Conservation (phyloP, 768 basidiomycete genomes). For the Tephrocybe sp. region DNA sequence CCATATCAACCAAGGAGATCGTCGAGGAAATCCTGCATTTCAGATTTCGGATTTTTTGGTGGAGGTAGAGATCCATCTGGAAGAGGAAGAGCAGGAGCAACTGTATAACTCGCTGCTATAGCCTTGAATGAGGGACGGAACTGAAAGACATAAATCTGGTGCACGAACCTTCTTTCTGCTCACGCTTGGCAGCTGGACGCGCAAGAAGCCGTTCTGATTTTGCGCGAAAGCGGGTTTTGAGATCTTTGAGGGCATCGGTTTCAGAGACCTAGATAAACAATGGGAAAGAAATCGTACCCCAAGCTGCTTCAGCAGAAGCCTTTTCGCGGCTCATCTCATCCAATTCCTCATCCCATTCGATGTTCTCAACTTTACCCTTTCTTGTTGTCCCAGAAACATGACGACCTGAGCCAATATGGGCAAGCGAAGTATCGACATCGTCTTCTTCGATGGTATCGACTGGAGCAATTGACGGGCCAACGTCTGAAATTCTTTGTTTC, state of each 20-base stretch:
- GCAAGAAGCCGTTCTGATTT: constrained; percentile 47
- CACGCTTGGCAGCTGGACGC: constrained; percentile 29
- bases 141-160: background rate
- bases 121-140: background rate
- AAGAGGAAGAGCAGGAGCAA: constrained; percentile 22
- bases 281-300: constrained; percentile 45
- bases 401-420: constrained; percentile 43
- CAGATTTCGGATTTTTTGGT: constrained; percentile 43
- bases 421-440: constrained; percentile 58
- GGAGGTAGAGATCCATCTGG: constrained; percentile 23
- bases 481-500: constrained; percentile 51
- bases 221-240: constrained; percentile 56
- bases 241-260: constrained; percentile 34
- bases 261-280: background rate
- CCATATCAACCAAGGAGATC: constrained; percentile 44
- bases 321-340: constrained; percentile 71
- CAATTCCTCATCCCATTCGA: constrained; percentile 67
- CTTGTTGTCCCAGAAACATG: constrained; percentile 27
- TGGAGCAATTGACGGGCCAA: constrained; percentile 20
- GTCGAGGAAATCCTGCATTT: constrained; percentile 74
- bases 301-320: constrained; percentile 66
- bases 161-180: constrained; percentile 37
- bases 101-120: constrained; percentile 11
- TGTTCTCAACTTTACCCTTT: constrained; percentile 63
- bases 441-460: constrained; percentile 40